phyloP scores from a whole-genome alignment of 1,139 yeast species.

The Geotrichum restrictum region DNA sequence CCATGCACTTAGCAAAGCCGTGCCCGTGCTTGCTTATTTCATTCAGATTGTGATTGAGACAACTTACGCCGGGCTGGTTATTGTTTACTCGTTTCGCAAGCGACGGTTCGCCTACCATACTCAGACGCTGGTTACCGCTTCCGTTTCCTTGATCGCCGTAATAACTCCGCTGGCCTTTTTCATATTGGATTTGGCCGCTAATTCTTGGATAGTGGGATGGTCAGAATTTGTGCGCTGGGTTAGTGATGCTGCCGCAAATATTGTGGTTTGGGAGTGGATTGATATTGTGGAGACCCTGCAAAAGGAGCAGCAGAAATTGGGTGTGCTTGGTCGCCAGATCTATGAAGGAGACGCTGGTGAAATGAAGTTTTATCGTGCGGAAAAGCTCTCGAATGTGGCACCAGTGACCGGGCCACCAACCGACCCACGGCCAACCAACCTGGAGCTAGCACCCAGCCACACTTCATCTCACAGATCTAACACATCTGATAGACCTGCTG shows the following conservation, averaged over 20 bases:
- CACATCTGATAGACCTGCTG: no score
- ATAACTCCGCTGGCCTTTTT: conserved; percentile 71
- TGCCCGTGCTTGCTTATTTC: conserved; percentile 73
- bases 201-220: conserved; percentile 62
- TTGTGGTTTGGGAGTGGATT: conserved; percentile 90
- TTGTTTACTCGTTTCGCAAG: conserved; percentile 59
- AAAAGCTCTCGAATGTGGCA: no score
- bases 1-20: conserved; percentile 33
- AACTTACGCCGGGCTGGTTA: conserved; percentile 63
- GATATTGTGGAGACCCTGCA: conserved; percentile 64
- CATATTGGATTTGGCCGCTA: conserved; percentile 68
- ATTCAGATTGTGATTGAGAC: conserved; percentile 70
- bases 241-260: conserved; percentile 42
- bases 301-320: conserved; percentile 64
- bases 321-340: conserved; percentile 74
- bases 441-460: no score
- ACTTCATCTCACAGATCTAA: no score
- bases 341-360: conserved; percentile 75
- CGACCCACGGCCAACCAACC: no score
- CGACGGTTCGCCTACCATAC: conserved; percentile 53
- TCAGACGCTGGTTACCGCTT: conserved; percentile 50
- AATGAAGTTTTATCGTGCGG: no score
- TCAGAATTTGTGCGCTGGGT: conserved; percentile 74
- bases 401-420: no score
- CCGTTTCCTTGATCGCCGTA: conserved; percentile 56